A percentile compares a stretch with the other conserved stretches of the same genome.
These are phyloP conservation scores for Chlamydomonas sp. DNA, from an alignment of 139 green algal genomes.

Conservation along the genomic window DNA sequence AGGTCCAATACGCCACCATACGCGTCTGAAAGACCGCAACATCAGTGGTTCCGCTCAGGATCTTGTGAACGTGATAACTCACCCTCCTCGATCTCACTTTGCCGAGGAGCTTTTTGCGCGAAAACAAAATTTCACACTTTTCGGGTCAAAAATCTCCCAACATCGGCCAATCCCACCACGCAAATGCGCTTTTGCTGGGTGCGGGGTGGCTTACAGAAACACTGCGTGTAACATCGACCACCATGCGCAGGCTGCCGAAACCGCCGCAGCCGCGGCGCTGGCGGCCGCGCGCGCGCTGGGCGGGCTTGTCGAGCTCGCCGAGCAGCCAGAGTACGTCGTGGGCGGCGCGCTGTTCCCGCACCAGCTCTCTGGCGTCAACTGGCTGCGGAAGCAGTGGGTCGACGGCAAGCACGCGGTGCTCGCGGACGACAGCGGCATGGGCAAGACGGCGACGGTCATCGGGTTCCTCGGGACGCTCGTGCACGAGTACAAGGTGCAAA, in stretches of 20 bases:
- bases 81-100: too few species aligned
- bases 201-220: too few species aligned
- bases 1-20: too few species aligned
- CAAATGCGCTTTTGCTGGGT: too few species aligned
- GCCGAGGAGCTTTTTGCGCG: too few species aligned
- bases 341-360: conserved; percentile 49
- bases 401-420: conserved; percentile 40
- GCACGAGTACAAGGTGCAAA: conserved; percentile 51
- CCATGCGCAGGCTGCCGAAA: conserved; percentile 7
- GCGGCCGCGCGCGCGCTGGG: background rate
- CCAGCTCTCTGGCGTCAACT: conserved; percentile 65
- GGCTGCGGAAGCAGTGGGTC: conserved; percentile 57
- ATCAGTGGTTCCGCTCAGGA: too few species aligned
- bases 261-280: conserved; percentile 17
- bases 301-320: background rate
- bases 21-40: too few species aligned
- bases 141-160: too few species aligned
- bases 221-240: background rate
- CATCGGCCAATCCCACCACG: too few species aligned
- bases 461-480: conserved; percentile 47
- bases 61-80: too few species aligned
- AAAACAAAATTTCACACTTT: too few species aligned
- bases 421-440: conserved; percentile 67
- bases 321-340: conserved; percentile 22
- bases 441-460: conserved; percentile 61